Evolutionary conservation across 495 filamentous ascomycete species (phyloP), one percentile per base, ranked within the genome.

Genomic region (Lepraria neglecta): DNA sequence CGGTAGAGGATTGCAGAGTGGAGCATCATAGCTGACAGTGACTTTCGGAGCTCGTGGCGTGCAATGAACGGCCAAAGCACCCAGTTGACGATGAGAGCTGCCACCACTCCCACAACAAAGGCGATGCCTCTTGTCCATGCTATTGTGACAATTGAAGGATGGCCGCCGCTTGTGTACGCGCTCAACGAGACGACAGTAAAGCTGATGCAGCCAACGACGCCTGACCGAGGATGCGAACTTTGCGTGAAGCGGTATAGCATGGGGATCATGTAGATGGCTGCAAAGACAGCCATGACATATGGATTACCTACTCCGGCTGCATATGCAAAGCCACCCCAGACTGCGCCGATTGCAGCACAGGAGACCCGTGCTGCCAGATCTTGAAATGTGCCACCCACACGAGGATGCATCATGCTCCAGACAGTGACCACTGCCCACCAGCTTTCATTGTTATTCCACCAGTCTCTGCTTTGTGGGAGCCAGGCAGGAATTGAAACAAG

Each of bases 381-480:
- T 60, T 82, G 78, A 9, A 80, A 62, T 50, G 81, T 84, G 4
- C 81, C 81, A 4, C 81, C 80, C 4, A 81, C 82, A 52, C 80
- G 73, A 38, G 81, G 78, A 61, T 83, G 80, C 74, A 81, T 78
- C 73, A 84, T 82, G 40, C 81, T 65, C 81, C 81, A 84, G 3
- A 76, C 81, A 44, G 77, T 77, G n/a, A 81, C 71, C 5, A 83
- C 80, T 11, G 72, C 72, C 81, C 81, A 84, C 81, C 81, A 84
- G 17, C 69, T 72, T 46, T 81, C 79, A 57, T 79, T 72, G 5
- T 69, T 61, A 64, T 81, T 76, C 76, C 80, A 84, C 81, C 79
- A 84, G 6, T 55, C 62, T 46, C 73, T 64, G 60, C 71, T 74
- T 27, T 73, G 59, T 4, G 59, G 30, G 7, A 81, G 66, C 76